phyloP scores from a whole-genome alignment of 75 land plant genomes.

The Selaginella moellendorffii region DNA sequence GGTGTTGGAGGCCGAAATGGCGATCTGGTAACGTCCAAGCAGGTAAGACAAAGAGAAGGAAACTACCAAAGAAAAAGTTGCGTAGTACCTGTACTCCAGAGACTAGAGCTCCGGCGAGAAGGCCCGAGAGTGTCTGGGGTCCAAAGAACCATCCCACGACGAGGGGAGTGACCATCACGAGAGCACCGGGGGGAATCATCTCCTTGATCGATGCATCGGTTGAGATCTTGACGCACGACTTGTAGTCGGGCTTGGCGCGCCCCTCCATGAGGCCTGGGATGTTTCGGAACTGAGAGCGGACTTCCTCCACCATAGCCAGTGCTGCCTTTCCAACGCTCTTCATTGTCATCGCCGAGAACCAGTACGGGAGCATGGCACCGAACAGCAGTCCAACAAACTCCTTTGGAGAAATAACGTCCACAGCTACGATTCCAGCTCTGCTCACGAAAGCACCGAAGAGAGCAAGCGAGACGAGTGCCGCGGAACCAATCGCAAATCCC shows the following conservation, averaged over 20 bases:
- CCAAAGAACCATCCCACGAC: conserved; percentile 60
- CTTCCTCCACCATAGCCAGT: conserved; percentile 74
- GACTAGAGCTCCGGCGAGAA: conserved; percentile 49
- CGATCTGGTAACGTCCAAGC: conserved; percentile 25
- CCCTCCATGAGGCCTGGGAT: conserved; percentile 60
- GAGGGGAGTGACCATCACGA: conserved; percentile 53
- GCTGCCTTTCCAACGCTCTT: conserved; percentile 71
- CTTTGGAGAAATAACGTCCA: conserved; percentile 50
- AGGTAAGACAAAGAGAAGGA: not conserved
- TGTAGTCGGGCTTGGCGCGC: conserved; percentile 48
- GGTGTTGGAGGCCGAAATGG: conserved; percentile 60
- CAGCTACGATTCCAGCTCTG: conserved; percentile 41
- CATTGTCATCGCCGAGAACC: conserved; percentile 87
- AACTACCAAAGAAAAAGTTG: not conserved
- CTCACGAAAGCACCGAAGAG: conserved; percentile 74
- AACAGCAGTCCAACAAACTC: conserved; percentile 57
- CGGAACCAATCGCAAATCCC: conserved; percentile 74
- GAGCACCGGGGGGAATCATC: conserved; percentile 70
- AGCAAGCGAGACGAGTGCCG: conserved; percentile 65
- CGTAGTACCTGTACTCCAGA: conserved; percentile 48
- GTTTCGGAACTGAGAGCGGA: conserved; percentile 52
- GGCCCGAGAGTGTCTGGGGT: conserved; percentile 53
- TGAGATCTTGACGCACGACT: conserved; percentile 52
- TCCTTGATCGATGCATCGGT: conserved; percentile 58
- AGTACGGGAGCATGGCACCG: conserved; percentile 70